phyloP scores from a whole-genome alignment of 2,329 filamentous ascomycete genomes.

The Aureobasidium sp. region DNA sequence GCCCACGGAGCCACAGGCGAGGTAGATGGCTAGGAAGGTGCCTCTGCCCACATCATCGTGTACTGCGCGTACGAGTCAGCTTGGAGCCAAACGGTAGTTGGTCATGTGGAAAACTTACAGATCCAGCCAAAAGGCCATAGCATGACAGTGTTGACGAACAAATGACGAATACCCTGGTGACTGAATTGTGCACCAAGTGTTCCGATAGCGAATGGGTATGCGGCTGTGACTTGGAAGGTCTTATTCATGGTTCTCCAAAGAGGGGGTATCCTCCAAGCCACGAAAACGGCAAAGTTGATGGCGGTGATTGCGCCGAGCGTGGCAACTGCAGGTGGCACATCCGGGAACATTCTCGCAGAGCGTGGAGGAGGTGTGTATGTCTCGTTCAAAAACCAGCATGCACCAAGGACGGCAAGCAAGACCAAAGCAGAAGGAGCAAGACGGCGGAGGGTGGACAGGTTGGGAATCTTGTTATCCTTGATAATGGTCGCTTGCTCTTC shows the following conservation, averaged over 20 bases:
- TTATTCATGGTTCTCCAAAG: conserved; percentile 61
- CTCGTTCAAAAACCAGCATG: conserved; percentile 35
- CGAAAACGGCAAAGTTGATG: conserved; percentile 52
- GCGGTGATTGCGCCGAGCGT: conserved; percentile 58
- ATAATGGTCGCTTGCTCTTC: conserved; percentile 30
- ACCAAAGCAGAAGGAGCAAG: conserved; percentile 40
- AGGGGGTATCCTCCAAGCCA: conserved; percentile 57
- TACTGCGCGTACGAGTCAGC: conserved; percentile 33
- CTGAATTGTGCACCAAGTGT: conserved; percentile 62
- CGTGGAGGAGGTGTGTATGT: conserved; percentile 44
- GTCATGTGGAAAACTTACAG: conserved; percentile 37
- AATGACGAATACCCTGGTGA: conserved; percentile 57
- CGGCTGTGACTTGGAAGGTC: conserved; percentile 59
- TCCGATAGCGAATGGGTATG: conserved; percentile 55
- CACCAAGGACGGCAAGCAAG: conserved; percentile 24
- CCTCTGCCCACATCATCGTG: conserved; percentile 65
- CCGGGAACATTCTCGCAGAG: conserved; percentile 51
- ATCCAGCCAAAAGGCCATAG: conserved; percentile 61
- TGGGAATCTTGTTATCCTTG: conserved; percentile 28
- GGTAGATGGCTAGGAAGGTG: conserved; percentile 61
- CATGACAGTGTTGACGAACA: conserved; percentile 57
- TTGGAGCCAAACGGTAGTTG: too few relatives aligned
- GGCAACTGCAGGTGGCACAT: conserved; percentile 54
- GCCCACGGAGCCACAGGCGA: conserved; percentile 52
- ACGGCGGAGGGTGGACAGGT: conserved; percentile 32